phyloP scores from a whole-genome alignment of 441 rosid species.

The Adansonia gregorii region DNA sequence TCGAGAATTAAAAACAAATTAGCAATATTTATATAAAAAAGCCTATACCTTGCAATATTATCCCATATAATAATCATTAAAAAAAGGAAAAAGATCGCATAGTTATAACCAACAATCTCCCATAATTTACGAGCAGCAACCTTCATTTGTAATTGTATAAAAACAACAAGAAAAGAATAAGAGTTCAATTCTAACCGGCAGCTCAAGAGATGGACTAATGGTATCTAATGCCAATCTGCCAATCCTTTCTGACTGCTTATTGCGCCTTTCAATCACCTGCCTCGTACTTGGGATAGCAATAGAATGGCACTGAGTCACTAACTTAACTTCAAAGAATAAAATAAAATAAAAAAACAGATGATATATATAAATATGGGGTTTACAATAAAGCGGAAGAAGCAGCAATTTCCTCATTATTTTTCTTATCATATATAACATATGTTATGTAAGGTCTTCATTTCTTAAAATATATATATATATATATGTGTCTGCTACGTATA shows the following conservation, averaged over 20 bases:
- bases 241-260: slow-evolving; percentile 28
- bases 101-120: no score
- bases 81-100: no score
- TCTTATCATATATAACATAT: not conserved
- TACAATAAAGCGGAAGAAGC: not conserved
- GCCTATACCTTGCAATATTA: not conserved
- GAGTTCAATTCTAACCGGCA: slow-evolving; percentile 32
- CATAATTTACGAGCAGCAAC: no score
- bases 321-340: not conserved
- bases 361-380: not conserved
- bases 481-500: no score
- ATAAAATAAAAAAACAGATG: not conserved
- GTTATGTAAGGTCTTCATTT: no score
- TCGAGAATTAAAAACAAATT: no score
- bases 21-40: no score
- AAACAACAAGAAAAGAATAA: not conserved
- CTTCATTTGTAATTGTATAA: no score
- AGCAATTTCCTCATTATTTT: not conserved
- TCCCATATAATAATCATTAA: no score
- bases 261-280: slow-evolving; percentile 42
- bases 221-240: slow-evolving; percentile 25
- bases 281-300: slow-evolving; percentile 30
- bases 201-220: slow-evolving; percentile 33
- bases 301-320: not conserved
- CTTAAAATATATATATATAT: no score